A percentile compares a stretch with the other conserved stretches of the same genome.
Evolutionary conservation across 805 yeast genomes (phyloP).

Genomic region (Candida stauntonica): DNA sequence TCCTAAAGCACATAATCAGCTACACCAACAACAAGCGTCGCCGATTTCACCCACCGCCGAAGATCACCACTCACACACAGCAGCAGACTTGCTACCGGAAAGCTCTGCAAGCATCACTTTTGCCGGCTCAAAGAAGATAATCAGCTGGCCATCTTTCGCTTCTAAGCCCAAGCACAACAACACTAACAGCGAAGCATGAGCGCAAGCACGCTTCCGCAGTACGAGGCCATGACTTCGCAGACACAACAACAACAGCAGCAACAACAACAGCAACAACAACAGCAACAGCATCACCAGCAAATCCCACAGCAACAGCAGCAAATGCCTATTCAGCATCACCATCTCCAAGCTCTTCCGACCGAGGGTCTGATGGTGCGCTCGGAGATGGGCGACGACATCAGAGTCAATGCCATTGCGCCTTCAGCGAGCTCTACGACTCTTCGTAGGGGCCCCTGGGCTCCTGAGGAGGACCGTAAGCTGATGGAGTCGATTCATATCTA

Average conservation of each 20-base stretch:
- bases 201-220: not conserved
- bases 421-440: conserved; percentile 8
- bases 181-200: too few species aligned
- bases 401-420: conserved; percentile 9
- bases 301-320: conserved; percentile 4
- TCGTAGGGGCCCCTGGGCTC: conserved; percentile 86
- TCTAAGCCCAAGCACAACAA: too few species aligned
- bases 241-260: not conserved
- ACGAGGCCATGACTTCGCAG: not conserved
- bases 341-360: not conserved
- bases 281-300: conserved; percentile 2
- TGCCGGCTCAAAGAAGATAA: too few species aligned
- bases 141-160: too few species aligned
- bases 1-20: too few species aligned
- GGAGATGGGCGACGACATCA: conserved; percentile 4
- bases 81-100: too few species aligned
- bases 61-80: too few species aligned
- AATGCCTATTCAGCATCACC: too few species aligned
- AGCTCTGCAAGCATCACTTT: too few species aligned
- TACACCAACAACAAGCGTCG: too few species aligned
- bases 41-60: too few species aligned
- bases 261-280: conserved; percentile 2
- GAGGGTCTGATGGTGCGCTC: conserved; percentile 1
- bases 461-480: conserved; percentile 72
- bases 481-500: conserved; percentile 62